Evolutionary conservation across 257 asterid genomes (phyloP).

Genomic region (Nemophila menziesii): DNA sequence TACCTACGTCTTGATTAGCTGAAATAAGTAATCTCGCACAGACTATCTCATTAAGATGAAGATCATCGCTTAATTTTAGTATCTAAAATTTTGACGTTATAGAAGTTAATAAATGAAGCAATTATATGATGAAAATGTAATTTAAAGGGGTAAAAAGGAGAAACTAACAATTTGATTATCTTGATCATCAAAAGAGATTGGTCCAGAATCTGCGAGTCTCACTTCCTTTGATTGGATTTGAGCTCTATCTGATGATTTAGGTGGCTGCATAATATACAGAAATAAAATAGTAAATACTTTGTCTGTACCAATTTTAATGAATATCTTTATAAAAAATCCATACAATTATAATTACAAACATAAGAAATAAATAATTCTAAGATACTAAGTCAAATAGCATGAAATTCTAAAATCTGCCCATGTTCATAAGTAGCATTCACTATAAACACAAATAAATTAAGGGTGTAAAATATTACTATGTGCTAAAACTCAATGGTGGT

Average conservation of each 20-base stretch:
- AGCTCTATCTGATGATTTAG: slow-evolving; percentile 73
- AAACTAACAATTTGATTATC: slow-evolving; percentile 76
- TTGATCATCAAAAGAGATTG: slow-evolving; percentile 78
- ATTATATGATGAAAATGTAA: background rate
- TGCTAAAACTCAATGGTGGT: too few species aligned
- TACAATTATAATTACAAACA: too few species aligned
- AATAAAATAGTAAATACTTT: slow-evolving; percentile 5
- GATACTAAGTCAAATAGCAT: too few species aligned
- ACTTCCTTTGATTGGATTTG: slow-evolving; percentile 80
- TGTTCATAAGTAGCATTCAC: too few species aligned
- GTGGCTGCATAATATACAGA: slow-evolving; percentile 34
- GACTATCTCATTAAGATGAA: slow-evolving; percentile 86
- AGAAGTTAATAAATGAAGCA: slow-evolving; percentile 10
- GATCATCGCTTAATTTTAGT: slow-evolving; percentile 84
- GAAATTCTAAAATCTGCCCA: too few species aligned
- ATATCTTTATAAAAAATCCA: too few species aligned
- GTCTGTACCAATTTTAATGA: too few species aligned
- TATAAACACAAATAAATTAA: too few species aligned
- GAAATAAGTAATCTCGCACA: slow-evolving; percentile 71
- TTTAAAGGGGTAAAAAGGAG: slow-evolving; percentile 3
- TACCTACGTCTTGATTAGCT: slow-evolving; percentile 84
- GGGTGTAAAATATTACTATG: too few species aligned
- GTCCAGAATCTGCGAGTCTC: slow-evolving; percentile 62
- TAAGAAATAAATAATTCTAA: too few species aligned
- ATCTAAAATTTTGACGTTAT: slow-evolving; percentile 36